Base-by-base conservation (phyloP, 495 filamentous ascomycete genomes). In the Haplographium delicatum region DNA sequence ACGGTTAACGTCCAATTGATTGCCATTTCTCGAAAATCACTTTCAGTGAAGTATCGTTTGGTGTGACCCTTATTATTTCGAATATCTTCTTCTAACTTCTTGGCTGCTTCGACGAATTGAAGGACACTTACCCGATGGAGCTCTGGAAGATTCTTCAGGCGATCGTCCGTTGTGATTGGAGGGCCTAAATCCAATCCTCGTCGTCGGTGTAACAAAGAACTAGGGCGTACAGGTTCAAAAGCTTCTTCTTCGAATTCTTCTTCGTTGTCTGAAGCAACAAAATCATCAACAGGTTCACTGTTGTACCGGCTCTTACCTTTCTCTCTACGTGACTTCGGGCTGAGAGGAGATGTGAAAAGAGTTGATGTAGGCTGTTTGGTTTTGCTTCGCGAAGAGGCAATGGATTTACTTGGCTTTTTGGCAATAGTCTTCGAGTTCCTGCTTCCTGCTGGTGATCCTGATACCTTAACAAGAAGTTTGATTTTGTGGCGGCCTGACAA, bases 311-410 rank as follows among this genome's bases (percentile, higher is more conserved):
- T n/a, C n/a, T n/a, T n/a, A n/a, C n/a, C n/a, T n/a, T n/a, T n/a
- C n/a, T n/a, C n/a, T n/a, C n/a, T n/a, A n/a, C n/a, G n/a, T n/a
- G n/a, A n/a, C n/a, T n/a, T n/a, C n/a, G n/a, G n/a, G n/a, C n/a
- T n/a, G n/a, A n/a, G 64, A 5, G 93, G 91, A 9, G 93, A 95
- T 2, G 93, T 90, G 8, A 96, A 76, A 47, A 89, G 86, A 0
- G 91, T 95, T 4, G 91, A 94, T 44, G 16, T 23, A 33, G 44
- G 57, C 44, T 13, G 34, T 33, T 13, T 35, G 37, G 7, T 28
- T 56, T 51, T 37, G 39, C 18, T 27, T 52, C 13, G 31, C 31
- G n/a, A n/a, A 6, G 46, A 3, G 13, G 25, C 38, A n/a, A n/a
- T n/a, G n/a, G n/a, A n/a, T n/a, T n/a, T n/a, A n/a, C n/a, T n/a